These are phyloP conservation scores for baker's yeast (Saccharomyces cerevisiae) DNA, from an alignment of 805 yeast genomes.

Conservation along the genomic window DNA sequence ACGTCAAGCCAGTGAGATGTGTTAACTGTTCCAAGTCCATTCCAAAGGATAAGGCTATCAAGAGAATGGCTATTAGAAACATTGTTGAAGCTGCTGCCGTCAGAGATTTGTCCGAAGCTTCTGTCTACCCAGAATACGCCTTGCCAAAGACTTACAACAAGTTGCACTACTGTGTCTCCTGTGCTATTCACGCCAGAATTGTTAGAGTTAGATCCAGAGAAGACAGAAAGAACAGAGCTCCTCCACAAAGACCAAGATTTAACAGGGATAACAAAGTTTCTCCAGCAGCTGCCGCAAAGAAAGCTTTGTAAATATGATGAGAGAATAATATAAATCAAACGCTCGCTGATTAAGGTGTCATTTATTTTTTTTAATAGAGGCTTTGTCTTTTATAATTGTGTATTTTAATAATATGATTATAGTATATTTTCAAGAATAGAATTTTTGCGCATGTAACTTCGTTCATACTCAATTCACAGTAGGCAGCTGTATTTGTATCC, in stretches of 20 bases:
- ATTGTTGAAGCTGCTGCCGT: slow-evolving; percentile 99
- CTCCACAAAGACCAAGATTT: slow-evolving; percentile 99
- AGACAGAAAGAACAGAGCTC: slow-evolving; percentile 98
- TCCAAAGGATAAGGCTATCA: slow-evolving; percentile 99
- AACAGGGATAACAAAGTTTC: slow-evolving; percentile 90
- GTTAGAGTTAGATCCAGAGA: slow-evolving; percentile 99
- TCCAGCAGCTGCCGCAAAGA: slow-evolving; percentile 97
- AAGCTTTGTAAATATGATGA: slow-evolving; percentile 48
- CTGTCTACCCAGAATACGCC: slow-evolving; percentile 98
- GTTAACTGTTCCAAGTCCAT: slow-evolving; percentile 99
- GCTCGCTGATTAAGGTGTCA: background rate
- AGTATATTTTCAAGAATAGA: background rate
- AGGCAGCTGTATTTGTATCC: background rate
- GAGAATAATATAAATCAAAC: background rate
- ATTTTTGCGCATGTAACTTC: slow-evolving; percentile 1
- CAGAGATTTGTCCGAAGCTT: slow-evolving; percentile 99
- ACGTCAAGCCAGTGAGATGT: slow-evolving; percentile 99
- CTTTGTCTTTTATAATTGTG: background rate
- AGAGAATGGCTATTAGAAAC: slow-evolving; percentile 99
- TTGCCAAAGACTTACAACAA: slow-evolving; percentile 99
- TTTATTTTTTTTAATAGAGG: background rate
- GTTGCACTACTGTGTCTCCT: slow-evolving; percentile 99
- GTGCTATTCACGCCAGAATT: slow-evolving; percentile 99
- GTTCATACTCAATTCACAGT: background rate
- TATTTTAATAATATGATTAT: background rate